A percentile compares a stretch with the other conserved stretches of the same genome.
Evolutionary conservation across 345 rosid species (phyloP).

Genomic region (Anacardium occidentale): DNA sequence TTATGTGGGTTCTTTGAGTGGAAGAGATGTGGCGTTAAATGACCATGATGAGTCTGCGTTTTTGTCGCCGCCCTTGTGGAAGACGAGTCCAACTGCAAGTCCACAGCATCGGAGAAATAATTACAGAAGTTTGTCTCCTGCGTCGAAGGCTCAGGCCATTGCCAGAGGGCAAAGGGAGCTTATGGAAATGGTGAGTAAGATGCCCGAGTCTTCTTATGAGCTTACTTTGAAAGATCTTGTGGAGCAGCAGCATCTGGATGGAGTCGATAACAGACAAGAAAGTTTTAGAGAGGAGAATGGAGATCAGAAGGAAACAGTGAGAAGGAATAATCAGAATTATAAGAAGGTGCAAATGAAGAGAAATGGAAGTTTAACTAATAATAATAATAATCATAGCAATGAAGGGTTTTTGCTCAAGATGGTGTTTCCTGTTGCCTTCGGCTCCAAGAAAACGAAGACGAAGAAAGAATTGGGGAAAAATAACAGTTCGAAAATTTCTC

Average conservation of each 20-base stretch:
- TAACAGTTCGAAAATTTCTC: slow-evolving; percentile 38
- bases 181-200: slow-evolving; percentile 84
- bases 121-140: slow-evolving; percentile 63
- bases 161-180: slow-evolving; percentile 87
- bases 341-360: slow-evolving; percentile 29
- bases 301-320: slow-evolving; percentile 25
- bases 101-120: slow-evolving; percentile 39
- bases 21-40: no score
- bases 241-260: slow-evolving; percentile 34
- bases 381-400: slow-evolving; percentile 23
- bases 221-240: slow-evolving; percentile 80
- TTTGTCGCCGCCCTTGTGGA: slow-evolving; percentile 72
- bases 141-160: slow-evolving; percentile 67
- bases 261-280: slow-evolving; percentile 21
- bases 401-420: slow-evolving; percentile 71
- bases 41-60: slow-evolving; percentile 50
- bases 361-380: slow-evolving; percentile 35
- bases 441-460: slow-evolving; percentile 41
- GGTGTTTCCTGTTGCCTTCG: slow-evolving; percentile 57
- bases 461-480: slow-evolving; percentile 19
- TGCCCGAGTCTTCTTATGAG: slow-evolving; percentile 92
- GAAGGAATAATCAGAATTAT: slow-evolving; percentile 1
- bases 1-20: not conserved
- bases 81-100: slow-evolving; percentile 47
- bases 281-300: slow-evolving; percentile 18